These are phyloP conservation scores for Globisporangium acanthophoron DNA, from an alignment of 352 stramenopile genomes.

Conservation along the genomic window DNA sequence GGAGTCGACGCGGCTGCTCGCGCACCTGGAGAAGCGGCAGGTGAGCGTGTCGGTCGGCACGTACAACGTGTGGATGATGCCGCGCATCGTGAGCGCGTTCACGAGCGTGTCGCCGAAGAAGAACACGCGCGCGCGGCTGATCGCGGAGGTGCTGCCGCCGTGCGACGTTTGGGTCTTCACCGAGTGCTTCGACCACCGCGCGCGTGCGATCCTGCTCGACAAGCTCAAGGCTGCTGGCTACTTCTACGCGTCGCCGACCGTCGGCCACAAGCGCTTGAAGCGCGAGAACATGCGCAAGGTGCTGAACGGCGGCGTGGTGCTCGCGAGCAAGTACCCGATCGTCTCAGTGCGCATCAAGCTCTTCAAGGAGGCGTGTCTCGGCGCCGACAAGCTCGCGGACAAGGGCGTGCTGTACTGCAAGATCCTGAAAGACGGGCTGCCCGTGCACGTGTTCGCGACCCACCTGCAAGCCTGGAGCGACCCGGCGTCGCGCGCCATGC, in stretches of 20 bases:
- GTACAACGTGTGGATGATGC: slow-evolving; percentile 86
- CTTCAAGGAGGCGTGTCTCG: slow-evolving; percentile 55
- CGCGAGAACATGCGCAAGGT: slow-evolving; percentile 67
- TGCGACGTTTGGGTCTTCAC: slow-evolving; percentile 77
- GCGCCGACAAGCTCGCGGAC: slow-evolving; percentile 63
- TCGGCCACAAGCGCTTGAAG: slow-evolving; percentile 61
- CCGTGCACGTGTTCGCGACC: slow-evolving; percentile 71
- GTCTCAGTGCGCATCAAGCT: slow-evolving; percentile 65
- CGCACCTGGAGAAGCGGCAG: slow-evolving; percentile 50
- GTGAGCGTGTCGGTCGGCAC: slow-evolving; percentile 56
- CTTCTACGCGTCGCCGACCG: slow-evolving; percentile 66
- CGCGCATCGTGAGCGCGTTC: slow-evolving; percentile 68
- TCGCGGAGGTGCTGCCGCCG: slow-evolving; percentile 53
- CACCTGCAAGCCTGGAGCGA: slow-evolving; percentile 80
- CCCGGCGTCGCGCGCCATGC: slow-evolving; percentile 39
- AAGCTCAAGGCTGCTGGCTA: slow-evolving; percentile 57
- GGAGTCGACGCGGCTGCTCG: slow-evolving; percentile 58
- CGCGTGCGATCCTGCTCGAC: slow-evolving; percentile 54
- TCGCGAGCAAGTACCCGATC: slow-evolving; percentile 74
- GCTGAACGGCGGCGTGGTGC: slow-evolving; percentile 63
- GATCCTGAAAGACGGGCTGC: slow-evolving; percentile 65
- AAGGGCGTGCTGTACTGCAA: slow-evolving; percentile 81
- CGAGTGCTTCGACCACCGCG: slow-evolving; percentile 76
- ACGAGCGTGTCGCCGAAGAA: slow-evolving; percentile 65
- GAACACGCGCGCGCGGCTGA: slow-evolving; percentile 69